Evolutionary conservation across 2,329 filamentous ascomycete species (phyloP).

Genomic region (Mycosphaerelloides madeirae): DNA sequence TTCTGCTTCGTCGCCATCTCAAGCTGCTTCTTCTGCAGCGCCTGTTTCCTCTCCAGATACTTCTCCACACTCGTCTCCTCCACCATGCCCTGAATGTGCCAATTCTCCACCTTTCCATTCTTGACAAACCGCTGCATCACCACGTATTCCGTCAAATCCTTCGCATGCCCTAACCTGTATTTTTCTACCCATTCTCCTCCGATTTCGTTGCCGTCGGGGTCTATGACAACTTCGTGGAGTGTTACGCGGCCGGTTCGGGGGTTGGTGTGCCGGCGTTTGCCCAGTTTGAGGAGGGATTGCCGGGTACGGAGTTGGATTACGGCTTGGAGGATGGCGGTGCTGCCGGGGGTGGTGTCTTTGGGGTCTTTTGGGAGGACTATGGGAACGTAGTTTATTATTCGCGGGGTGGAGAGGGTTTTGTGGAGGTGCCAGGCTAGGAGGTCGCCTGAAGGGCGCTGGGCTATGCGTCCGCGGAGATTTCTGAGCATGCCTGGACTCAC

Average conservation of each 20-base stretch:
- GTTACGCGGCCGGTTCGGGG: constrained; percentile 7
- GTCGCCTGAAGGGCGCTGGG: constrained; percentile 34
- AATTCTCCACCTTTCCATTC: constrained; percentile 38
- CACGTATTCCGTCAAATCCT: constrained; percentile 46
- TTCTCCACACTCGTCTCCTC: constrained; percentile 40
- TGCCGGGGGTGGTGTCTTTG: constrained; percentile 24
- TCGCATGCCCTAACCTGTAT: constrained; percentile 33
- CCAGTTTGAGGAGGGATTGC: constrained; percentile 26
- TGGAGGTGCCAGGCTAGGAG: constrained; percentile 28
- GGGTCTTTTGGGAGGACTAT: constrained; percentile 12
- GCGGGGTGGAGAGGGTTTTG: constrained; percentile 23
- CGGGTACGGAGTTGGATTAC: constrained; percentile 28
- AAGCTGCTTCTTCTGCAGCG: not conserved
- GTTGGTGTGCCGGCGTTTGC: constrained; percentile 17
- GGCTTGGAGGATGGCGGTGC: constrained; percentile 26
- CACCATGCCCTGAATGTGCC: constrained; percentile 49
- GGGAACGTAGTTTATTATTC: constrained; percentile 13
- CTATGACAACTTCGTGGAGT: constrained; percentile 29
- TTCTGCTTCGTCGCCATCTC: not conserved
- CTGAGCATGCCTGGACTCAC: constrained; percentile 21
- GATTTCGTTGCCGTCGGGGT: constrained; percentile 25
- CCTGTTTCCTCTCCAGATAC: constrained; percentile 20
- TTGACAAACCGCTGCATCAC: constrained; percentile 46
- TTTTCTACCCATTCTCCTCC: constrained; percentile 33
- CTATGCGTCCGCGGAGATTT: constrained; percentile 31